phyloP scores from a whole-genome alignment of 495 filamentous ascomycete species.

The Aspergillus campestris region DNA sequence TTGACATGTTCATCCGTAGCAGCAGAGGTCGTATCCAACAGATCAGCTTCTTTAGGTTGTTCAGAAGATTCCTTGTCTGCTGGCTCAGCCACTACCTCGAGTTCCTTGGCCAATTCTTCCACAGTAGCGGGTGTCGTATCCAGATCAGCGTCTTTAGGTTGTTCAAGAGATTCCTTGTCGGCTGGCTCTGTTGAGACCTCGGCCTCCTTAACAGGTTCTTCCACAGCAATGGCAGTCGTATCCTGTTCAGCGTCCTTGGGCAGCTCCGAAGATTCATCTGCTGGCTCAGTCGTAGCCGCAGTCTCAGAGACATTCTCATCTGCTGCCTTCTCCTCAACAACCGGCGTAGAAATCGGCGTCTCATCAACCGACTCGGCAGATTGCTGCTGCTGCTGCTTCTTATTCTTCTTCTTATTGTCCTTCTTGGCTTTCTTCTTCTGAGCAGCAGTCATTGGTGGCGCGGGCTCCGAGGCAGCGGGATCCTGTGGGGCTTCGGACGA shows the following conservation, averaged over 20 bases:
- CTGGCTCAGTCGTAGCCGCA: background rate
- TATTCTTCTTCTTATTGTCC: slow-evolving; percentile 15
- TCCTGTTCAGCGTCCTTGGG: background rate
- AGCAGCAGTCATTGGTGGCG: slow-evolving; percentile 8
- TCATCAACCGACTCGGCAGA: slow-evolving; percentile 5
- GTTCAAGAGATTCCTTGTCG: slow-evolving; percentile 1
- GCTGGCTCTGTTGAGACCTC: slow-evolving; percentile 1
- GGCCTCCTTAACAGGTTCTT: slow-evolving; percentile 1
- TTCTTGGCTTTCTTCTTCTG: slow-evolving; percentile 16
- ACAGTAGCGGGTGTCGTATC: background rate
- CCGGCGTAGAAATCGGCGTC: slow-evolving; percentile 4
- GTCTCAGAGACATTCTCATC: slow-evolving; percentile 4
- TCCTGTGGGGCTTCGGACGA: background rate
- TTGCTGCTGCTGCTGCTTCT: background rate
- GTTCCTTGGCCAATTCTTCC: background rate
- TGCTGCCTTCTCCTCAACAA: background rate
- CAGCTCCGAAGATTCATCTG: background rate
- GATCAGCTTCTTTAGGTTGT: slow-evolving; percentile 1
- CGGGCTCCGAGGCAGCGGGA: background rate
- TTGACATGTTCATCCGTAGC: background rate
- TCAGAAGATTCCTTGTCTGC: slow-evolving; percentile 1
- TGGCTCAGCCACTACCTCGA: slow-evolving; percentile 4
- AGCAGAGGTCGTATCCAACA: background rate
- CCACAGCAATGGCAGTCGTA: background rate
- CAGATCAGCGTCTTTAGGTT: background rate